Evolutionary conservation across 2,329 filamentous ascomycete genomes (phyloP), one percentile per base, ranked within the genome.

Genomic region (Spiromastix sp.): DNA sequence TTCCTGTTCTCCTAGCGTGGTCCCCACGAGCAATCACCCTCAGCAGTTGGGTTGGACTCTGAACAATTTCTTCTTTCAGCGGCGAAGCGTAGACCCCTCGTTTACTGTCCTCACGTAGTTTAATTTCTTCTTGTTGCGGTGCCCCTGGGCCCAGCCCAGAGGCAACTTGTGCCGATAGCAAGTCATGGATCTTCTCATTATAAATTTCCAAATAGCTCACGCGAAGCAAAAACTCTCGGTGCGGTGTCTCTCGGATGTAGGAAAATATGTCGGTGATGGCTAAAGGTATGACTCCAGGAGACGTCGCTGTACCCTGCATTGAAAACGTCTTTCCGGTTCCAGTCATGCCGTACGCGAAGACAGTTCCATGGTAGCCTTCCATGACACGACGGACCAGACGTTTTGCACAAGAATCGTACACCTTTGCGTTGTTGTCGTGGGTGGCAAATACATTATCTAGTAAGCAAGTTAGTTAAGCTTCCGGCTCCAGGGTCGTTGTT

Each of bases 191-290:
- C 60, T 77, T 93, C 56, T 98, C 91, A 52, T 98, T 98, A 64
- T 98, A 98, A 42, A 98, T 98, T 64, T 98, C 91, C 43, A 98
- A 70, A 55, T 98, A 98, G 67, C 89, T 96, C 54, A 98, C 91
- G 43, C 91, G 81, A 38, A 98, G 72, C 38, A 98, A 63, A 47
- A 98, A 98, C 54, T 98, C 91, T 41, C 91, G 75, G 22, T 86
- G 85, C 0, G 91, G 91, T 1, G 91, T 96, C 63, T 98, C 91
- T 39, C 91, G 81, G 48, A 98, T 98, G 59, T 95, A 98, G 0
- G 91, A 96, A 60, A 98, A 98, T 34, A 98, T 98, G 55, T 98
- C 91, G 43, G 91, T 96, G 49, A 98, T 96, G 25, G 91, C 91
- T 25, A 96, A 70, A 5, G 91, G 91, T 37, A 98, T 98, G 18